Base-by-base conservation (phyloP, 371 early-diverging fungal species). In the Saksenaea vasiformis region DNA sequence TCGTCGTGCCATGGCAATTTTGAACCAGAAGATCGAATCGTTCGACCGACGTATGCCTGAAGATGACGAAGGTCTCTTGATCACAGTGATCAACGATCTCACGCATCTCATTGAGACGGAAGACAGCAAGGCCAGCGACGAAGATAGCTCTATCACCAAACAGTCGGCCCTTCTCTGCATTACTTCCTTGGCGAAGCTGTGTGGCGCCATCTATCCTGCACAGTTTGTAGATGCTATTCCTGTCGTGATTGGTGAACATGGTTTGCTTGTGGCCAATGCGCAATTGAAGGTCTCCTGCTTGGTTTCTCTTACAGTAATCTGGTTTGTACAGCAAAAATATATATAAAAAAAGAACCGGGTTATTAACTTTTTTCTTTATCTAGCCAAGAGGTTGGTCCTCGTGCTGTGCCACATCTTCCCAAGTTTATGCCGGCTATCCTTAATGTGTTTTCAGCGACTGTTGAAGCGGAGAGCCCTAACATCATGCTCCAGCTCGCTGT, bases 81-180 rank as follows among this genome's bases (percentile, higher is more conserved):
- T 89, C 19, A 73, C 67, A 14, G 75, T 87, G 77, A 61, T 85
- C 26, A 68, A 70, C 37, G 69, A 76, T 3, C 73, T 92, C 19
- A 75, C 77, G 1, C 39, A 64, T 11, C 66, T 80, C 0, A 84
- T 84, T 38, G 76, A 79, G 38, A 75, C 80, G 15, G 81, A 79
- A 41, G 72, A 68, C 5, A 70, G 71, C 2, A 65, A 76, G 15
- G 62, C 73, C 0, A 54, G 57, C 9, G 58, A 64, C 26, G 85
- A 81, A 59, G 87, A 88, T 44, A 66, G 73, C 7, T 73, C 83
- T 17, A 84, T 91, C 67, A 91, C 87, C 78, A 90, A 87, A 71
- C 95, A 95, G 76, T 85, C 88, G 0, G 93, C 91, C 8, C 70
- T 95, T 54, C 67, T 91, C 47, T 94, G 95, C 68, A 73, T 96